Evolutionary conservation across 2,329 filamentous ascomycete species (phyloP), one percentile per base, ranked within the genome.

Genomic region (Chaetothyriales sp.): DNA sequence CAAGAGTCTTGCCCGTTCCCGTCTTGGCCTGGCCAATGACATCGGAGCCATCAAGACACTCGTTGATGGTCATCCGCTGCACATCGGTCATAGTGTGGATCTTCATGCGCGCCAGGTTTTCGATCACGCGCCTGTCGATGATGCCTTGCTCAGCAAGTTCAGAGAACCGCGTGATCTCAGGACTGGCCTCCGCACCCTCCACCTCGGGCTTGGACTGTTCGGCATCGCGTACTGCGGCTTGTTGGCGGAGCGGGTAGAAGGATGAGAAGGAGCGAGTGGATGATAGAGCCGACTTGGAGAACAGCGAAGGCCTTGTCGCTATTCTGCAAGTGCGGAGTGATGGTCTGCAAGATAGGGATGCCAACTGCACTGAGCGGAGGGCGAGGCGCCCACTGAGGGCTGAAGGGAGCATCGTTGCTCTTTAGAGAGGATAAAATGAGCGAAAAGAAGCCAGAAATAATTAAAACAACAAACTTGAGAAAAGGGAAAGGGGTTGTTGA

Each of bases 51-150:
- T 80, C 79, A 43, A 96, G 71, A 3, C 85, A 86, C 51, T 86
- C 77, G 53, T 79, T 79, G 63, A 98, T 88, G 10, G 90, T 94
- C 64, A 82, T 77, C 46, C 79, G 75, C 67, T 98, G 92, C 12
- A 98, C 90, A 19, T 92, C 84, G 19, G 90, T 96, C 92, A 98
- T 96, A 43, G 73, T 79, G 47, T 83, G 77, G 60, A 95, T 83
- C 25, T 75, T 71, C 81, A 96, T 85, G 49, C 79, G 77, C 1
- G 78, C 84, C 59, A 98, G 80, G 22, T 82, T 76, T 3, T 73
- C 63, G 55, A 94, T 73, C 48, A 95, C 68, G 53, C 73, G 78
- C 20, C 68, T 63, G 62, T 89, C 73, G 43, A 94, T 76, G 46
- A 73, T 53, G 2, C 63, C 63, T 25, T 64, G 56, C 1, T 62